Base-by-base conservation (phyloP, 2,329 filamentous ascomycete species). In the Calonectria naviculata region DNA sequence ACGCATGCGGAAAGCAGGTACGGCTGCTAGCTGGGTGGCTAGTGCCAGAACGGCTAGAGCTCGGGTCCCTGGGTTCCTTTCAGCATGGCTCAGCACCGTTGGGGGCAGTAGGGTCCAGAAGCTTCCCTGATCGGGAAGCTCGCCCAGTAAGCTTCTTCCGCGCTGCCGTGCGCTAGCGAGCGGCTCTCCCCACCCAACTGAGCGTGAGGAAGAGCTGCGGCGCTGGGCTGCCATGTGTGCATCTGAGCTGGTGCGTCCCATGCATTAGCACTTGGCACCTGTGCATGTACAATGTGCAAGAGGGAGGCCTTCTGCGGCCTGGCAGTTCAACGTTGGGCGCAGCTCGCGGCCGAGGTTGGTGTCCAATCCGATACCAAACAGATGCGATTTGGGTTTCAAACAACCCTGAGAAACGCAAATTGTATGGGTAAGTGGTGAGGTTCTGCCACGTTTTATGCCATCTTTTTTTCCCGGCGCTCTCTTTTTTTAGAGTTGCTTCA, bases 401-500 rank as follows among this genome's bases (percentile, higher is more conserved):
- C n/a, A 26, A 12, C 21, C 21, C 31, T 38, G 52, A 58, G 52
- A 58, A 58, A 58, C 52, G 24, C 13, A 34, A 21, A 38, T 34
- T 26, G 52, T 24, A 58, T 38, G 31, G 21, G n/a, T 19, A 28
- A 19, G 47, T n/a, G 47, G 17, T 28, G 47, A 13, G 31, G 21
- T 4, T 26, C 21, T 58, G 31, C 31, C 34, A 38, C 52, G n/a
- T 58, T 58, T 58, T 38, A 24, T 26, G n/a, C 10, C n/a, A 8
- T 24, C 17, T 36, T 8, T 44, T 44, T 41, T n/a, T 26, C 34
- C 31, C 31, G 31, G 21, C 13, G 7, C 52, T 15, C 24, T 29
- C 34, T 58, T 54, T 54, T 58, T 58, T 58, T 58, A 58, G 52
- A 58, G 52, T 58, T 58, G 52, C 52, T 15, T 58, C 31, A 58